Percentiles rank a stretch among this genome's conserved stretches.
phyloP scores from a whole-genome alignment of 352 stramenopile genomes.

The Phytophthora chlamydospora region DNA sequence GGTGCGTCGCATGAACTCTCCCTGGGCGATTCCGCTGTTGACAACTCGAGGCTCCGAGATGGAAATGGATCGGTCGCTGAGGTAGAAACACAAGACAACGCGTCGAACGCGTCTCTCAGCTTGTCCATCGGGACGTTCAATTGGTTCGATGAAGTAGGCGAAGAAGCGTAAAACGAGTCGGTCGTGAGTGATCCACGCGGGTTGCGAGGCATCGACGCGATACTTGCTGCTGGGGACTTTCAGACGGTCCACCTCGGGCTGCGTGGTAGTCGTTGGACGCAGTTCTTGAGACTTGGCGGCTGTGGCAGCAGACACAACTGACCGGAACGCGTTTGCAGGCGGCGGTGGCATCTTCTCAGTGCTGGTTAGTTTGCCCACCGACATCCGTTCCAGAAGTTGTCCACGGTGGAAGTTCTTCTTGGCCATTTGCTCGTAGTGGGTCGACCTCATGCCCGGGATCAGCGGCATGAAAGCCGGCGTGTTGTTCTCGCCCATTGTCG shows the following conservation, averaged over 20 bases:
- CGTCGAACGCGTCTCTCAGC: constrained; percentile 46
- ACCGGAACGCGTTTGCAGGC: constrained; percentile 4
- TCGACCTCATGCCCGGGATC: constrained; percentile 65
- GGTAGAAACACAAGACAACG: constrained; percentile 83
- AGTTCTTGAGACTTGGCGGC: constrained; percentile 15
- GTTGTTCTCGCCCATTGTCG: constrained; percentile 21
- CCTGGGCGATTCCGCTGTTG: constrained; percentile 91
- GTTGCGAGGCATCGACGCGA: constrained; percentile 53
- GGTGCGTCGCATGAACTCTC: constrained; percentile 87
- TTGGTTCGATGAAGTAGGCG: constrained; percentile 76
- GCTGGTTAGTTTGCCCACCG: constrained; percentile 46
- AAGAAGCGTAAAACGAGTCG: constrained; percentile 91
- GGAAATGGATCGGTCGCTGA: constrained; percentile 83
- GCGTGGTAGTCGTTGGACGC: constrained; percentile 5
- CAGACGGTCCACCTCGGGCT: constrained; percentile 20
- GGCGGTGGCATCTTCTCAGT: constrained; percentile 13
- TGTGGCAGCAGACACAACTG: constrained; percentile 18
- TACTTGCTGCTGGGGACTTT: constrained; percentile 47
- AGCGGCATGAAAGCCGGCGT: constrained; percentile 36
- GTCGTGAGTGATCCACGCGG: constrained; percentile 73
- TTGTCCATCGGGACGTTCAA: constrained; percentile 23
- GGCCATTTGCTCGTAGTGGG: constrained; percentile 48
- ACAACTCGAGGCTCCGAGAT: constrained; percentile 85
- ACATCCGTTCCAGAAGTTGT: constrained; percentile 73
- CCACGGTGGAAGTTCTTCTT: constrained; percentile 62